Evolutionary conservation across 139 green algal species (phyloP), one percentile per base, ranked within the genome.

Genomic region (Chlorella vulgaris): DNA sequence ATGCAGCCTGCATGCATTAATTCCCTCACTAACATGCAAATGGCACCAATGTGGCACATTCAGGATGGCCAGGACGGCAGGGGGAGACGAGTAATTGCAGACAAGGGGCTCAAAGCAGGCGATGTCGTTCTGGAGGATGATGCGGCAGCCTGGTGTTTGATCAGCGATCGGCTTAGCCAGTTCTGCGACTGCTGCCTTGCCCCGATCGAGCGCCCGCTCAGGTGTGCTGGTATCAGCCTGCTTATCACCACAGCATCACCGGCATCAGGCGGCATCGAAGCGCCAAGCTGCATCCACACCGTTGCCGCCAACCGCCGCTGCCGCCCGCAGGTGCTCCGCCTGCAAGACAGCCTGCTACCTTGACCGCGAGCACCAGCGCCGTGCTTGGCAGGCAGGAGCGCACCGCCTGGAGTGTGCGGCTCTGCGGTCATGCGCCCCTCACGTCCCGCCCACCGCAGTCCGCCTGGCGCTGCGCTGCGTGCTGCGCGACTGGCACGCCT

Each of bases 341-440:
- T 93, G 84, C 74, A 88, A 85, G 67, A 79, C 91, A 19, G 88
- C 84, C 33, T 79, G 84, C 33, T 96, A 93, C 77, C 85, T 80
- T 66, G 69, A 47, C 42, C 53, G 80, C 0, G 88, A 89, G 2
- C 87, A 92, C 51, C 92, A 96, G 82, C 55, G 38, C 0, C 74
- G 68, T 24, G 91, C 90, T 7, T 96, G 92, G 91, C 33, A 39
- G n/a, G 73, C 51, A 19, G 69, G 63, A 0, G 86, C 86, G 0
- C 90, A 92, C 86, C 81, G 73, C 43, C 58, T 89, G 35, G 92
- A 96, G 84, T 94, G 90, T 70, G 81, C 76, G 4, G 88, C 88
- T 28, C 79, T 95, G 70, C 53, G 71, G 3, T 78, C 82, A 0
- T 74, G 68, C 58, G 79, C 87, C 2, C 91, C 89, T 28, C 76